A percentile compares a stretch with the other conserved stretches of the same genome.
phyloP scores from a whole-genome alignment of 2,329 filamentous ascomycete genomes.

The Aspergillus sp. region DNA sequence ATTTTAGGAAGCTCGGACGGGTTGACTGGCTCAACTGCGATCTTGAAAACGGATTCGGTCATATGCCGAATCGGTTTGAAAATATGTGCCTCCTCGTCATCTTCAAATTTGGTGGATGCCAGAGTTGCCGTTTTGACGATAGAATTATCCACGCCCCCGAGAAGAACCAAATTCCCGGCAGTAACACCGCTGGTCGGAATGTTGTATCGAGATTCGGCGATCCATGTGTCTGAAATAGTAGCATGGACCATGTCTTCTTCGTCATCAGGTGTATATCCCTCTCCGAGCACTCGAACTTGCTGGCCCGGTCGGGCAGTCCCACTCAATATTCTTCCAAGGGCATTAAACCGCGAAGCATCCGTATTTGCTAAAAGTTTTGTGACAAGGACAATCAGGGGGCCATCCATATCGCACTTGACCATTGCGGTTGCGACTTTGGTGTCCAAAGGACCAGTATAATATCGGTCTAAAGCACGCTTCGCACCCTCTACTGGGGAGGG shows the following conservation, averaged over 20 bases:
- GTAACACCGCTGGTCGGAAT: slow-evolving; percentile 89
- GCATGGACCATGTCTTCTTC: slow-evolving; percentile 95
- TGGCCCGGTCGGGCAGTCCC: slow-evolving; percentile 80
- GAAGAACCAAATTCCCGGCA: slow-evolving; percentile 88
- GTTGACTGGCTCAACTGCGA: slow-evolving; percentile 97
- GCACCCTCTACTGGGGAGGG: slow-evolving; percentile 82
- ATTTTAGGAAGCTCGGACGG: slow-evolving; percentile 98
- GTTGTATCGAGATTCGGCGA: slow-evolving; percentile 90
- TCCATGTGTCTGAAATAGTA: slow-evolving; percentile 81
- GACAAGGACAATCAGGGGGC: slow-evolving; percentile 85
- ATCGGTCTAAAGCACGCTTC: slow-evolving; percentile 72
- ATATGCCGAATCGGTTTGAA: slow-evolving; percentile 93
- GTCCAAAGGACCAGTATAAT: slow-evolving; percentile 89
- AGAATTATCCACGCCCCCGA: slow-evolving; percentile 92
- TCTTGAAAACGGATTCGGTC: slow-evolving; percentile 95
- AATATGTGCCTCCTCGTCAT: slow-evolving; percentile 91
- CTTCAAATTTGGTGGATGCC: slow-evolving; percentile 73
- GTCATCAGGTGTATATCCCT: slow-evolving; percentile 93
- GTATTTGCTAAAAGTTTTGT: slow-evolving; percentile 89
- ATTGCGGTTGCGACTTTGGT: slow-evolving; percentile 78
- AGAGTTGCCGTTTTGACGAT: slow-evolving; percentile 97
- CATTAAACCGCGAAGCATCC: slow-evolving; percentile 88
- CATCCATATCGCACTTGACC: slow-evolving; percentile 79
- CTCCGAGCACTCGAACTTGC: slow-evolving; percentile 86
- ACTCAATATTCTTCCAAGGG: slow-evolving; percentile 88